Evolutionary conservation across 2,329 filamentous ascomycete species (phyloP).

Genomic region (Ceratocystis diversiconidia): DNA sequence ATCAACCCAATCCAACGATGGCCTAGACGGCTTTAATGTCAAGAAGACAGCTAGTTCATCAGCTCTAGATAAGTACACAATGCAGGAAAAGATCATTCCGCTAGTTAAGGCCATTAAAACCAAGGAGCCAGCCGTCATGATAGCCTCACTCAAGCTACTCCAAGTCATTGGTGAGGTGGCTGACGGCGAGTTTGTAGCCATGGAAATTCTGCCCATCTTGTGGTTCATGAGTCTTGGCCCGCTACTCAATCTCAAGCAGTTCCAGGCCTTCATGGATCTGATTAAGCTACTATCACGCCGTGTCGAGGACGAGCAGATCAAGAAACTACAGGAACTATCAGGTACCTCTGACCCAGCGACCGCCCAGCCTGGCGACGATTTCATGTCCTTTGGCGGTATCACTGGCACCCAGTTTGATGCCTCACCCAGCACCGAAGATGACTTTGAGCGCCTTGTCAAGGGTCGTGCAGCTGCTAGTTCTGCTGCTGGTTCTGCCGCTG

Average conservation of each 20-base stretch:
- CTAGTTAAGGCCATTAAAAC: conserved; percentile 88
- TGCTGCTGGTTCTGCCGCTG: conserved; percentile 26
- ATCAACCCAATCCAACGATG: conserved; percentile 44
- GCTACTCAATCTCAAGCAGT: conserved; percentile 72
- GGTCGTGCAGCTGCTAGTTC: conserved; percentile 34
- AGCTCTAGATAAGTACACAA: conserved; percentile 90
- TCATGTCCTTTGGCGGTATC: conserved; percentile 56
- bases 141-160: conserved; percentile 76
- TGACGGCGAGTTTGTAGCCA: conserved; percentile 80
- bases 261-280: conserved; percentile 76
- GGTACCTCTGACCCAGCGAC: conserved; percentile 40
- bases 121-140: conserved; percentile 94
- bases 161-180: conserved; percentile 67
- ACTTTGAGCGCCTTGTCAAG: conserved; percentile 83
- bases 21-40: conserved; percentile 55
- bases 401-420: conserved; percentile 46
- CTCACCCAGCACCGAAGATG: conserved; percentile 46
- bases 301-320: conserved; percentile 78
- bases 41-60: conserved; percentile 51
- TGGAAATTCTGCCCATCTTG: conserved; percentile 76
- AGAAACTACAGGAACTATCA: conserved; percentile 73
- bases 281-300: conserved; percentile 67
- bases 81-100: conserved; percentile 93
- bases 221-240: conserved; percentile 90
- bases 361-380: conserved; percentile 45